Evolutionary conservation across 345 rosid genomes (phyloP), one percentile per base, ranked within the genome.

Genomic region (Eucalyptus grandis): DNA sequence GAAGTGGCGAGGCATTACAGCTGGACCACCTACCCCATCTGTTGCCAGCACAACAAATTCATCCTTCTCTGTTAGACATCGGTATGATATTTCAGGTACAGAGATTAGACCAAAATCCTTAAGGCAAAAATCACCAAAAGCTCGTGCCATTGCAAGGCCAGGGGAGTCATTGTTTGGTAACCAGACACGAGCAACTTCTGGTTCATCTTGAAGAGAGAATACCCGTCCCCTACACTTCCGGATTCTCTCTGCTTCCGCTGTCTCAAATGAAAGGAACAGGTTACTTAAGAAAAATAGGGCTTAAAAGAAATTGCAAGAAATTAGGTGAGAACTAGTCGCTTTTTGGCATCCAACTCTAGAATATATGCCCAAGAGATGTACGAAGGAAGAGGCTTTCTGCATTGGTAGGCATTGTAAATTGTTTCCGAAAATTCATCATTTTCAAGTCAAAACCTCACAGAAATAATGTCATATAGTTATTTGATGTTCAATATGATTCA

Each of bases 61-160:
- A 89, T 98, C 99, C 89, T 92, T 93, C 86, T 96, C 95, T 11
- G 95, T 94, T 31, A 98, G 92, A 31, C 87, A 93, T 44, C 97
- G 93, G 53, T 89, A 95, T 40, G 96, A 94, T 88, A 98, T 88
- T 82, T 97, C 99, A 58, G 99, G 99, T 62, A 98, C 97, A 62
- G 99, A 96, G 90, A 98, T 98, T 47, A 98, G 94, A 83, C 99
- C 99, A 93, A 92, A 98, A 90, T 98, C 96, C 92, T 98, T 98
- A 34, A 98, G 98, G 91, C 99, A 97, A 92, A 98, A 98, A 93
- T 98, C 99, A 86, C 99, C 99, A 72, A 98, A 96, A 88, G 99
- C 99, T 43, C 99, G 97, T 31, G 99, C 99, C 99, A 98, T 98
- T 86, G 99, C 99, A 88, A 98, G 97, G 44, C 99, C 99, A 88